Percentiles rank a stretch among this genome's conserved stretches.
Evolutionary conservation across 2,329 filamentous ascomycete species (phyloP).

Genomic region (Sporothrix schenckii): DNA sequence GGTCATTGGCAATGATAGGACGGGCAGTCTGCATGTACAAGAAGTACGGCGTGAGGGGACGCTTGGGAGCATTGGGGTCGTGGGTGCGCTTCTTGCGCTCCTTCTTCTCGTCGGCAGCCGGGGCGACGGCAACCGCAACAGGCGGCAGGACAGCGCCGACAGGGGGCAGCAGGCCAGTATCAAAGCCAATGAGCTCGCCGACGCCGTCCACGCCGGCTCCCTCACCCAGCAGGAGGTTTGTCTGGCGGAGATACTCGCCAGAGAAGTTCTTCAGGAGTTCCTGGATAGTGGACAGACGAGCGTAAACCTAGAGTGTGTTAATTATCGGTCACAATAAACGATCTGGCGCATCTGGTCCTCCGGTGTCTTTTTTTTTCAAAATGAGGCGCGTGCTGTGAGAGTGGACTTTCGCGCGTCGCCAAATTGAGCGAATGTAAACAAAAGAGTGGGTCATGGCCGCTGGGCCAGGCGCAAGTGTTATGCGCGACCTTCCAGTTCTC

Average conservation of each 20-base stretch:
- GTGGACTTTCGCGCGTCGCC: conserved; percentile 12
- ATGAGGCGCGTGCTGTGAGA: neutral
- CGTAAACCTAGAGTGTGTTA: conserved; percentile 65
- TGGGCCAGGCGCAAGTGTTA: neutral
- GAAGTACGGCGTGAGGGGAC: conserved; percentile 92
- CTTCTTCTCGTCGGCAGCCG: conserved; percentile 70
- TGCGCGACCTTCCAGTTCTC: neutral
- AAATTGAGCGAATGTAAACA: conserved; percentile 18
- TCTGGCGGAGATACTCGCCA: conserved; percentile 84
- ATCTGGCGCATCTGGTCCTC: neutral
- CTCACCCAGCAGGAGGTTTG: conserved; percentile 76
- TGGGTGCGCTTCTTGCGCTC: conserved; percentile 85
- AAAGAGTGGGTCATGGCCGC: conserved; percentile 18
- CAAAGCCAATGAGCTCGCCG: conserved; percentile 55
- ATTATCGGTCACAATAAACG: neutral
- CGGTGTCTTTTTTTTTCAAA: neutral
- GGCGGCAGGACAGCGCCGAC: conserved; percentile 42
- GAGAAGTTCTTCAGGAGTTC: conserved; percentile 78
- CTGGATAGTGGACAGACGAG: conserved; percentile 77
- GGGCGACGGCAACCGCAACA: conserved; percentile 43
- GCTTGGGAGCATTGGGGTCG: conserved; percentile 93
- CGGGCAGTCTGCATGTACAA: conserved; percentile 90
- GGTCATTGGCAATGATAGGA: conserved; percentile 75
- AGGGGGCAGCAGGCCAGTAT: conserved; percentile 54
- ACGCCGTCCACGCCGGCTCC: conserved; percentile 55